These are phyloP conservation scores for Anacardium occidentale DNA, from an alignment of 345 rosid species.

Conservation along the genomic window DNA sequence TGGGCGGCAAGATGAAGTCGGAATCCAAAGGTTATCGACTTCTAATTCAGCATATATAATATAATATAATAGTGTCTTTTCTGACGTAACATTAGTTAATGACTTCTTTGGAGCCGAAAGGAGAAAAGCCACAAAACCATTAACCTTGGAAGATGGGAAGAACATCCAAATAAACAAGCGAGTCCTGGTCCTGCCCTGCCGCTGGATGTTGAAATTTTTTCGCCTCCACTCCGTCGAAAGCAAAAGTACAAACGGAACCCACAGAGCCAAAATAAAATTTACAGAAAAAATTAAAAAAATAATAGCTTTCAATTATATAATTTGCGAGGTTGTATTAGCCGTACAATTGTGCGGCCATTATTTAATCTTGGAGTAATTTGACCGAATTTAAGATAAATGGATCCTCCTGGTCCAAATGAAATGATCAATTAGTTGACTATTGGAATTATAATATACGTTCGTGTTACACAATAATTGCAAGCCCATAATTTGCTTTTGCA, in stretches of 20 bases:
- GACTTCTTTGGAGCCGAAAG: constrained; percentile 38
- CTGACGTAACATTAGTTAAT: background rate
- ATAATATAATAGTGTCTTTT: background rate
- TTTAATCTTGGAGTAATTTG: too few relatives aligned
- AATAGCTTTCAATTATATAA: constrained; percentile 11
- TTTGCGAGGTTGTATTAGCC: background rate
- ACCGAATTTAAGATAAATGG: too few relatives aligned
- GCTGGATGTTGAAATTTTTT: background rate
- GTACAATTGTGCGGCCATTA: background rate
- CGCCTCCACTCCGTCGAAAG: constrained; percentile 5
- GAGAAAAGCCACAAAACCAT: constrained; percentile 24
- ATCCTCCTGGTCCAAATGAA: background rate
- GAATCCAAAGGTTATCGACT: background rate
- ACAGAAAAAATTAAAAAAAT: background rate
- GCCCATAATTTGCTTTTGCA: too few relatives aligned
- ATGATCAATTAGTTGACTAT: constrained; percentile 4
- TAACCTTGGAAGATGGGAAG: constrained; percentile 35
- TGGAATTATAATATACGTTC: too few relatives aligned
- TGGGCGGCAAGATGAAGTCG: too few relatives aligned
- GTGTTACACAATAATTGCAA: constrained; percentile 9
- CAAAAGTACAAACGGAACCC: background rate
- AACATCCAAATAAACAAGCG: constrained; percentile 19
- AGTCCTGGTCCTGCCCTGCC: too few relatives aligned
- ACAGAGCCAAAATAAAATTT: background rate
- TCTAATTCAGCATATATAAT: background rate